These are phyloP conservation scores for Limonium bicolor DNA, from an alignment of 148 eudicot genomes.

Conservation along the genomic window DNA sequence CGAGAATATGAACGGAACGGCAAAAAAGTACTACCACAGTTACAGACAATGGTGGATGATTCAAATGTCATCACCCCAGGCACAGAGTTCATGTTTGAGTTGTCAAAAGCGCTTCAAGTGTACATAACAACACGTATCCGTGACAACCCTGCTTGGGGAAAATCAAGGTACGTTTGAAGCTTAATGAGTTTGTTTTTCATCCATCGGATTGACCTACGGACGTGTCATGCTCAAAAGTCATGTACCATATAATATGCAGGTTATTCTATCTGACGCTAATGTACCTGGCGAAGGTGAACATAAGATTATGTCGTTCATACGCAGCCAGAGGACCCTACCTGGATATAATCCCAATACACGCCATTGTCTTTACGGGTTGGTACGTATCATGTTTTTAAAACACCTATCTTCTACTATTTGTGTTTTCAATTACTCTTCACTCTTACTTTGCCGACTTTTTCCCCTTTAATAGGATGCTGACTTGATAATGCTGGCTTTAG, in stretches of 20 bases:
- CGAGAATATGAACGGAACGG: slow-evolving; percentile 17
- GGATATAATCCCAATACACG: slow-evolving; percentile 26
- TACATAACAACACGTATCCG: slow-evolving; percentile 15
- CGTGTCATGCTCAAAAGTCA: no score
- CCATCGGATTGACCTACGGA: no score
- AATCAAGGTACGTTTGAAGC: no score
- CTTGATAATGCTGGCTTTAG: slow-evolving; percentile 30
- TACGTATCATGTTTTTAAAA: slow-evolving; percentile 8
- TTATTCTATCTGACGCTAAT: slow-evolving; percentile 29
- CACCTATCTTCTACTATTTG: background rate
- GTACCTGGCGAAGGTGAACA: slow-evolving; percentile 52
- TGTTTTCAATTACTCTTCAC: background rate
- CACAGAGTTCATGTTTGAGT: slow-evolving; percentile 24
- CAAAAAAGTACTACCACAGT: slow-evolving; percentile 16
- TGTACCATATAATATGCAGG: slow-evolving; percentile 10
- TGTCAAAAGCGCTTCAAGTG: slow-evolving; percentile 18
- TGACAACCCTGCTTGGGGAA: slow-evolving; percentile 19
- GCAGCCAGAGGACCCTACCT: slow-evolving; percentile 16
- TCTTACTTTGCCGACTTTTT: no score
- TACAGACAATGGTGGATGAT: slow-evolving; percentile 21
- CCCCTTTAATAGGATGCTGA: slow-evolving; percentile 57
- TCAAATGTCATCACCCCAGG: slow-evolving; percentile 40
- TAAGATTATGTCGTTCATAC: slow-evolving; percentile 32
- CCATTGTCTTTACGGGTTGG: slow-evolving; percentile 37
- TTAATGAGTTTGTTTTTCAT: no score